phyloP scores from a whole-genome alignment of 441 rosid genomes.

The Adansonia grandidieri region DNA sequence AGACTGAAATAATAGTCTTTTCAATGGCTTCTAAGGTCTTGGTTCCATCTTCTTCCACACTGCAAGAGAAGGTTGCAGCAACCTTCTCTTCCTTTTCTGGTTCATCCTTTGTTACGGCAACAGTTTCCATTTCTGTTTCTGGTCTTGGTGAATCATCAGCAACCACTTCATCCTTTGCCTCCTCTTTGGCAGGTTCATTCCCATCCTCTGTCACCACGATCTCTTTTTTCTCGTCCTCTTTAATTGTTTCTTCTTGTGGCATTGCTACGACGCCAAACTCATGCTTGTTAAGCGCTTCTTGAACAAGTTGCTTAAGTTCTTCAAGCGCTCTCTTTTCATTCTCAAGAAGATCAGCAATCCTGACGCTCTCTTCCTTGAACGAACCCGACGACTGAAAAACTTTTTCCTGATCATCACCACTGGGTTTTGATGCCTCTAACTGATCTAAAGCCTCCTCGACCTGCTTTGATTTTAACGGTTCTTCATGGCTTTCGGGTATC shows the following conservation, averaged over 20 bases:
- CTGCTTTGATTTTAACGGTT: slow-evolving; percentile 24
- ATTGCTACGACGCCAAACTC: slow-evolving; percentile 34
- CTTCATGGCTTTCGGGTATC: slow-evolving; percentile 35
- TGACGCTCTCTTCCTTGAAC: slow-evolving; percentile 54
- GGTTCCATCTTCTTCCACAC: slow-evolving; percentile 55
- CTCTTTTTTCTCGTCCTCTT: slow-evolving; percentile 32
- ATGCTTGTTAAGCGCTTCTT: slow-evolving; percentile 53
- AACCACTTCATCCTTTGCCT: slow-evolving; percentile 13
- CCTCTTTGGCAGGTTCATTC: slow-evolving; percentile 28
- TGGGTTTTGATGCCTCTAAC: slow-evolving; percentile 16
- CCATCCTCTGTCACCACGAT: slow-evolving; percentile 20
- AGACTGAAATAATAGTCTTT: slow-evolving; percentile 60
- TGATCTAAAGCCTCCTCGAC: slow-evolving; percentile 24
- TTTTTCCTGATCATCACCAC: slow-evolving; percentile 27
- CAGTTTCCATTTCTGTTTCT: background rate
- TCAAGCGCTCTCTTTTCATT: slow-evolving; percentile 50
- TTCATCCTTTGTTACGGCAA: slow-evolving; percentile 18
- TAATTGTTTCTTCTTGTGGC: slow-evolving; percentile 20
- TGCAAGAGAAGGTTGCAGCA: slow-evolving; percentile 19
- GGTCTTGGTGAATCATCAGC: slow-evolving; percentile 19
- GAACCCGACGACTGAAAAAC: slow-evolving; percentile 28
- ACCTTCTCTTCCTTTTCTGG: slow-evolving; percentile 34
- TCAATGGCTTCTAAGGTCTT: slow-evolving; percentile 71
- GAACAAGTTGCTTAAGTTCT: slow-evolving; percentile 48
- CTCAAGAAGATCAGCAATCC: slow-evolving; percentile 50